Conservation (phyloP, 2,329 filamentous ascomycete species). For the Penicillium decumbens region DNA sequence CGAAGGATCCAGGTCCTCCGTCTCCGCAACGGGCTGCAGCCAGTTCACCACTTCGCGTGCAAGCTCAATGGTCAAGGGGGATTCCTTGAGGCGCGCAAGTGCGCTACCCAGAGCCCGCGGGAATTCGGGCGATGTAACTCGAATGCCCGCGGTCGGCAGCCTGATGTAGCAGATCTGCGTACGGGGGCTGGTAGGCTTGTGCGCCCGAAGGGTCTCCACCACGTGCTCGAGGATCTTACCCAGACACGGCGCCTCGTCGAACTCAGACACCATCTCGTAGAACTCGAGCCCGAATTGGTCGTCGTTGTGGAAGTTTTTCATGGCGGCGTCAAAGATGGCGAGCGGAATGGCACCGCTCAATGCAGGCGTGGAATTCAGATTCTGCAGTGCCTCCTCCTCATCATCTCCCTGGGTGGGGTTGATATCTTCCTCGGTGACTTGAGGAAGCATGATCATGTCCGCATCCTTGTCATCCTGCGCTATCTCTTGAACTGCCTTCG, state of each 20-base stretch:
- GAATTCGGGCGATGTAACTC: constrained; percentile 63
- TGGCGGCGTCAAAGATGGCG: constrained; percentile 82
- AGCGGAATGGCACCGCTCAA: constrained; percentile 89
- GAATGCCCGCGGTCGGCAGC: constrained; percentile 64
- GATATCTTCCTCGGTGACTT: constrained; percentile 59
- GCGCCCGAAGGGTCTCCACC: constrained; percentile 56
- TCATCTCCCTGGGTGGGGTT: constrained; percentile 53
- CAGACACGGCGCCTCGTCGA: constrained; percentile 62
- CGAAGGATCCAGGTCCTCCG: constrained; percentile 49
- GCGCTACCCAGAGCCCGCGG: constrained; percentile 64
- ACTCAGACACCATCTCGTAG: constrained; percentile 72
- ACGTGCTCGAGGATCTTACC: constrained; percentile 68
- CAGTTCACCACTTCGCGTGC: constrained; percentile 47
- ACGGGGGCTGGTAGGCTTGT: constrained; percentile 57
- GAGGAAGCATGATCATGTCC: constrained; percentile 56
- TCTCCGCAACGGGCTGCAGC: constrained; percentile 45
- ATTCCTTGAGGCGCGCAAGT: constrained; percentile 58
- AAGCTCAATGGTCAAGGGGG: constrained; percentile 40
- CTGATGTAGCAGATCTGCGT: constrained; percentile 68
- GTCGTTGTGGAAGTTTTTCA: constrained; percentile 69
- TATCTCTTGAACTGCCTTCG: constrained; percentile 35
- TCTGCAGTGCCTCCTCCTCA: constrained; percentile 56
- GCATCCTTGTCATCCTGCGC: constrained; percentile 46
- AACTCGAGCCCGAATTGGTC: constrained; percentile 66
- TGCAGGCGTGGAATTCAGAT: constrained; percentile 67